A percentile compares a stretch with the other conserved stretches of the same genome.
Evolutionary conservation across 192 early-diverging fungal genomes (phyloP).

Genomic region (Anaeromyces robustus): DNA sequence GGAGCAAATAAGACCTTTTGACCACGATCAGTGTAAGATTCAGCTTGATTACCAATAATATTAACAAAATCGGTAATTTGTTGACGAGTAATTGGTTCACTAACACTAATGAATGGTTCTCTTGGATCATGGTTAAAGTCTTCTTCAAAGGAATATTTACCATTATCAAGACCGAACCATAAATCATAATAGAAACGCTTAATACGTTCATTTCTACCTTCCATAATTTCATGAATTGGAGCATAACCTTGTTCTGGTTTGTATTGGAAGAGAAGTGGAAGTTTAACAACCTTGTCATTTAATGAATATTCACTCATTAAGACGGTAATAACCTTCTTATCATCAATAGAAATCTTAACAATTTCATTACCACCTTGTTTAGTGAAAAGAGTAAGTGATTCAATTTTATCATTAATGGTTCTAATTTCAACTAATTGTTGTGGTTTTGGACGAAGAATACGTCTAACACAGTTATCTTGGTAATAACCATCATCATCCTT

Average conservation of each 20-base stretch:
- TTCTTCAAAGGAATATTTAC: slow-evolving; percentile 24
- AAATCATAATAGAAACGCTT: slow-evolving; percentile 72
- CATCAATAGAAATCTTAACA: slow-evolving; percentile 28
- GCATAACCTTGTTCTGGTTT: slow-evolving; percentile 55
- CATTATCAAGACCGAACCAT: slow-evolving; percentile 44
- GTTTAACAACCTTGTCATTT: slow-evolving; percentile 36
- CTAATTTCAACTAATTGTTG: slow-evolving; percentile 33
- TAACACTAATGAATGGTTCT: slow-evolving; percentile 47
- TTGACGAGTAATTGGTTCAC: slow-evolving; percentile 36
- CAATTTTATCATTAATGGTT: slow-evolving; percentile 21
- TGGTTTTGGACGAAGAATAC: slow-evolving; percentile 35
- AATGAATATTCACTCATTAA: slow-evolving; percentile 32
- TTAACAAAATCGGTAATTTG: slow-evolving; percentile 60
- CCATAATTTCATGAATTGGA: slow-evolving; percentile 78
- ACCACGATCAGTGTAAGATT: slow-evolving; percentile 51
- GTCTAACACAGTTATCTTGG: slow-evolving; percentile 41
- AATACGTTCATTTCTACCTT: slow-evolving; percentile 67
- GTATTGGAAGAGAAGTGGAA: slow-evolving; percentile 72
- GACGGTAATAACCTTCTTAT: slow-evolving; percentile 38
- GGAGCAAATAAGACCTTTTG: slow-evolving; percentile 58
- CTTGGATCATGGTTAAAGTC: slow-evolving; percentile 34
- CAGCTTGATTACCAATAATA: slow-evolving; percentile 55
- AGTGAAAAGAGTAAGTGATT: slow-evolving; percentile 33
- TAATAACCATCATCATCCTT: slow-evolving; percentile 42
- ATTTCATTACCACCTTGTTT: slow-evolving; percentile 27